Evolutionary conservation across 1,284 basidiomycete species (phyloP), one percentile per base, ranked within the genome.

Genomic region (Pseudozyma flocculosa): DNA sequence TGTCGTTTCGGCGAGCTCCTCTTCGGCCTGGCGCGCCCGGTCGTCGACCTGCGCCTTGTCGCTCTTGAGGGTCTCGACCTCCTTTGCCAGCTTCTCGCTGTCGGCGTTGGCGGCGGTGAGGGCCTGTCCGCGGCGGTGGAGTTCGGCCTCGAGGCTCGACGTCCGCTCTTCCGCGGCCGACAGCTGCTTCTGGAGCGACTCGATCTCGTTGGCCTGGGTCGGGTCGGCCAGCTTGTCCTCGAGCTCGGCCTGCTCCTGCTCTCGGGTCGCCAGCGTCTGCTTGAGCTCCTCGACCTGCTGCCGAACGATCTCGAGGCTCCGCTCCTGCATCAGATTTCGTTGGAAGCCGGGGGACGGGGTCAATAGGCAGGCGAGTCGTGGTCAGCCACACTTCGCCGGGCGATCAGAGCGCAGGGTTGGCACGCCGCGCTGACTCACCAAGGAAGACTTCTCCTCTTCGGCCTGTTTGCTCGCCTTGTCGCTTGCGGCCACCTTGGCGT

Each of bases 201-300:
- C 52, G 47, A 57, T 58, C 48, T 69, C 51, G 15, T 61, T 58
- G 18, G 50, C 52, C 39, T 62, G 50, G 48, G 48, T 66, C 9
- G 50, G 52, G 26, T 66, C 63, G 4, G 56, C 48, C 1, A 68
- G 56, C 45, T 63, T 54, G 34, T 30, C 57, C 37, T 68, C 48
- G 19, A 68, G 55, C 18, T 60, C 56, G 17, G 46, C 21, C 17
- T 60, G 47, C 18, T 50, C 45, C 13, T 40, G 32, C 10, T 63
- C 51, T 8, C 26, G 41, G 22, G 18, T 37, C 13, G 40, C 14
- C 32, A 57, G 46, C 7, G 43, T 40, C 19, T 51, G 41, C 17
- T 46, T 49, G 2, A 63, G 49, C 2, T 63, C 59, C 0, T 52
- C 59, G 22, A 36, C 52, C 26, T 59, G 49, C 50, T 56, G 50